Evolutionary conservation across 2,329 filamentous ascomycete species (phyloP), one percentile per base, ranked within the genome.

Genomic region (Magnaporthiopsis poae): DNA sequence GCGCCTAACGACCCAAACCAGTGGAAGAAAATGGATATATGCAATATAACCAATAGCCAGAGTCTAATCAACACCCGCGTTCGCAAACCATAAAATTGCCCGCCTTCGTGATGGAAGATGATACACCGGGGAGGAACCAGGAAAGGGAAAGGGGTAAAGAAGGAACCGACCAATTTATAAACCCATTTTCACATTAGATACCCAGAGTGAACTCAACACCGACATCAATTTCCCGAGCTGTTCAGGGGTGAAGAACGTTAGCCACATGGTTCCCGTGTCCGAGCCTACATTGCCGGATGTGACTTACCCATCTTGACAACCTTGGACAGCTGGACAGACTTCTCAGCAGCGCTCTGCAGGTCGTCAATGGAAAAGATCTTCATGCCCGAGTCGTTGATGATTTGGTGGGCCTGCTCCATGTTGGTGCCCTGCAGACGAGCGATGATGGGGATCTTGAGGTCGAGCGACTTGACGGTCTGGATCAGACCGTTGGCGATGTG

Each of bases 361-460:
- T 99, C 95, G 77, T 98, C 94, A 70, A 99, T 98, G 75, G 91
- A 96, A 86, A 99, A 99, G 81, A 99, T 99, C 89, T 99, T 99
- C 76, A 99, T 87, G 74, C 95, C 93, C 66, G 93, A 96, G 78
- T 99, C 92, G 84, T 95, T 96, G 83, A 99, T 92, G 83, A 84
- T 81, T 84, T 95, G 88, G 80, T 95, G 92, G 69, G 95, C 95
- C 79, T 89, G 85, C 81, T 97, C 93, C 86, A 96, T 92, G 85
- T 99, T 99, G 79, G 95, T 99, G 74, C 95, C 95, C 83, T 99
- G 95, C 77, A 99, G 86, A 82, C 95, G 89, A 72, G 93, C 94
- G 77, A 99, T 94, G 79, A 99, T 96, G 74, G 95, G 95, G 72
- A 95, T 95, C 81, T 95, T 90, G 75, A 99, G 87, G 84, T 96